Evolutionary conservation across 1,139 yeast species (phyloP).

Genomic region (Lodderomyces elongisporus): DNA sequence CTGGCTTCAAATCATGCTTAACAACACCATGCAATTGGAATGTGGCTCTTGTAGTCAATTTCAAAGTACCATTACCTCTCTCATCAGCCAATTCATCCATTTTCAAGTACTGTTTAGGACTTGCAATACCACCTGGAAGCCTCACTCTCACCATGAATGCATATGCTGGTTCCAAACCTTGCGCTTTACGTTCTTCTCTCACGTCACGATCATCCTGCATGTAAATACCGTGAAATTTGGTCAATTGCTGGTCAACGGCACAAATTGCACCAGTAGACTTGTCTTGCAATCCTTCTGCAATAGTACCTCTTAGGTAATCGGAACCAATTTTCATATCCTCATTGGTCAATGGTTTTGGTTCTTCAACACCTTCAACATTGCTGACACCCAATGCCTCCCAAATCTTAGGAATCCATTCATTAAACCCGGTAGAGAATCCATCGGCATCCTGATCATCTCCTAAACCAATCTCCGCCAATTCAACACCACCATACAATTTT

Average conservation of each 20-base stretch:
- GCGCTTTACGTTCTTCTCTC: constrained; percentile 85
- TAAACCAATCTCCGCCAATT: constrained; percentile 69
- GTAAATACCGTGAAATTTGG: constrained; percentile 96
- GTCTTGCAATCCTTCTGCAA: constrained; percentile 80
- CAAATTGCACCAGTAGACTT: constrained; percentile 85
- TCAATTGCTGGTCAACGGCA: constrained; percentile 90
- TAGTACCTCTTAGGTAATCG: constrained; percentile 86
- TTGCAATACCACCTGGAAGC: constrained; percentile 88
- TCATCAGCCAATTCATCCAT: constrained; percentile 78
- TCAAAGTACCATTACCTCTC: constrained; percentile 90
- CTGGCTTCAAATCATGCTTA: constrained; percentile 82
- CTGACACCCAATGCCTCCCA: constrained; percentile 93
- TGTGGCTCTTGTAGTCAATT: constrained; percentile 95
- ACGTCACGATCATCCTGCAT: constrained; percentile 99
- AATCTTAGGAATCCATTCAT: constrained; percentile 76
- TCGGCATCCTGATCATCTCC: constrained; percentile 99
- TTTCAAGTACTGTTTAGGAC: constrained; percentile 83
- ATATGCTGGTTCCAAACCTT: constrained; percentile 93
- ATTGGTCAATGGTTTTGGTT: constrained; percentile 92
- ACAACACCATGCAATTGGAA: constrained; percentile 95
- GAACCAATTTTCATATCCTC: constrained; percentile 92
- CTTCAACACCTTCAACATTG: constrained; percentile 78
- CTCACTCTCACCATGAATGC: constrained; percentile 96
- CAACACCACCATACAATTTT: constrained; percentile 66
- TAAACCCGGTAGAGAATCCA: constrained; percentile 86